phyloP scores from a whole-genome alignment of 805 yeast genomes.

The Hanseniaspora osmophila region DNA sequence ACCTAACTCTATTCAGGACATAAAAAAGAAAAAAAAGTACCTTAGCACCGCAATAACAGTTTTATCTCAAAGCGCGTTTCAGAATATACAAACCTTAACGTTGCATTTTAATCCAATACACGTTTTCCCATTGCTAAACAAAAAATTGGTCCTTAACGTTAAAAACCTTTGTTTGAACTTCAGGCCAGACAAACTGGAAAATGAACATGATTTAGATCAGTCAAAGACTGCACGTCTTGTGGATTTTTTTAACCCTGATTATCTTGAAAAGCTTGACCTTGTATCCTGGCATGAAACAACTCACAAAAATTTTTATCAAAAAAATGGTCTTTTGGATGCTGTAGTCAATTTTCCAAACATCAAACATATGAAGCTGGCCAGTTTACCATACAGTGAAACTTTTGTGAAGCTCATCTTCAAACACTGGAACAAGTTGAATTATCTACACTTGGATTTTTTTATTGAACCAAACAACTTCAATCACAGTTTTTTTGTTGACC shows the following conservation, averaged over 20 bases:
- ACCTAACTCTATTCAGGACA: neutral
- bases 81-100: slow-evolving; percentile 1
- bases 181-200: neutral
- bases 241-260: neutral
- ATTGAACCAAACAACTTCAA: neutral
- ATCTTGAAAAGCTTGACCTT: neutral
- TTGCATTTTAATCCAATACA: slow-evolving; percentile 5
- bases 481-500: neutral
- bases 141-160: neutral
- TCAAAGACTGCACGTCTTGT: too few relatives aligned
- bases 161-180: slow-evolving; percentile 1
- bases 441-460: slow-evolving; percentile 2
- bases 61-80: neutral
- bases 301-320: neutral
- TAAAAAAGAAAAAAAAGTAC: neutral
- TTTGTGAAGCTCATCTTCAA: neutral
- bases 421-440: neutral
- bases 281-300: slow-evolving; percentile 3
- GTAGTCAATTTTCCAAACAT: neutral
- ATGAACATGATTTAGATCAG: too few relatives aligned
- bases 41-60: neutral
- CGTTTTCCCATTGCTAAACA: neutral
- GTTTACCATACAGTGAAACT: slow-evolving; percentile 3
- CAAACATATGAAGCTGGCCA: neutral
- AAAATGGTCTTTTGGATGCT: neutral